Evolutionary conservation across 441 rosid species (phyloP).

Genomic region (Bocquillonia castaneifolia): DNA sequence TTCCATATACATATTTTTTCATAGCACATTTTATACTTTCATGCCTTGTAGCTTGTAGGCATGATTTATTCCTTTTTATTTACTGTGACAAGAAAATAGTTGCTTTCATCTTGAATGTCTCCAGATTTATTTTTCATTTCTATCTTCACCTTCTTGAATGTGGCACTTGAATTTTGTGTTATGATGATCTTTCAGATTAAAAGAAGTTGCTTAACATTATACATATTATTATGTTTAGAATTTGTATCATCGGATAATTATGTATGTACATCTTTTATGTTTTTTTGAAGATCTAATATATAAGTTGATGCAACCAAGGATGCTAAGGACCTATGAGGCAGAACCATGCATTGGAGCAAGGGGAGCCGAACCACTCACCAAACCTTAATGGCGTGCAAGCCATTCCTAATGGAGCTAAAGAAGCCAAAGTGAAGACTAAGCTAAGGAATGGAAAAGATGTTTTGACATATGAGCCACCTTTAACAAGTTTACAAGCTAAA

Average conservation of each 20-base stretch:
- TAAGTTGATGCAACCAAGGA: too few species aligned
- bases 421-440: too few species aligned
- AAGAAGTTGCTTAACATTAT: not conserved
- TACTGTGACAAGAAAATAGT: not conserved
- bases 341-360: too few species aligned
- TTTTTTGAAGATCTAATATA: too few species aligned
- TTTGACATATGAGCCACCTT: too few species aligned
- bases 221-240: not conserved
- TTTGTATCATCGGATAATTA: not conserved
- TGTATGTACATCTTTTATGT: not conserved
- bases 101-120: not conserved
- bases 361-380: too few species aligned
- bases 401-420: too few species aligned
- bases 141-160: not conserved
- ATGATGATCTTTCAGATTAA: not conserved
- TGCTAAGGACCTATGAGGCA: too few species aligned
- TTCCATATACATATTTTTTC: not conserved
- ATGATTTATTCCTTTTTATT: constrained; percentile 1
- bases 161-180: not conserved
- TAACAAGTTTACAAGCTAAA: too few species aligned
- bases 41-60: not conserved
- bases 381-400: too few species aligned
- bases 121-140: not conserved
- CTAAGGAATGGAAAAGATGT: too few species aligned
- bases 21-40: not conserved